phyloP scores from a whole-genome alignment of 1,139 yeast genomes.

The Yamadazyma triangularis region DNA sequence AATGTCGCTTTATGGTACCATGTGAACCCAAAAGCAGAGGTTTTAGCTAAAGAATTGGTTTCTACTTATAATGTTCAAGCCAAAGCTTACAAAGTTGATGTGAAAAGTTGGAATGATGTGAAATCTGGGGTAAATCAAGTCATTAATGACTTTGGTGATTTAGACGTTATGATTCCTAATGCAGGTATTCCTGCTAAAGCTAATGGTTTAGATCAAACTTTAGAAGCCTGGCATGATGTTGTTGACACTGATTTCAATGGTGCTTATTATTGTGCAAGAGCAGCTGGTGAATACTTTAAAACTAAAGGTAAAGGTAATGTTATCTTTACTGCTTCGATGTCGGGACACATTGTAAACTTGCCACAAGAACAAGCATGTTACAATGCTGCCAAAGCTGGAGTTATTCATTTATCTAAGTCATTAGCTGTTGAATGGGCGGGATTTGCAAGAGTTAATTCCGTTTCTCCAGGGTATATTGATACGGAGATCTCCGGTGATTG shows the following conservation, averaged over 20 bases:
- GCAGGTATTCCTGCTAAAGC: conserved; percentile 17
- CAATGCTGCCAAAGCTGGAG: conserved; percentile 56
- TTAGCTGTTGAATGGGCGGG: conserved; percentile 53
- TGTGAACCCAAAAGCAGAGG: conserved; percentile 55
- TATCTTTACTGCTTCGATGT: conserved; percentile 60
- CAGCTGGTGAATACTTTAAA: conserved; percentile 46
- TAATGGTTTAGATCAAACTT: conserved; percentile 31
- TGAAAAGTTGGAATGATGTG: conserved; percentile 58
- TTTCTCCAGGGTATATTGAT: conserved; percentile 53
- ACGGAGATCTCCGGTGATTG: conserved; percentile 51
- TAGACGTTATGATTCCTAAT: conserved; percentile 18
- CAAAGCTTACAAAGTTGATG: conserved; percentile 64
- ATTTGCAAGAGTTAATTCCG: conserved; percentile 51
- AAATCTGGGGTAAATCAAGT: conserved; percentile 20
- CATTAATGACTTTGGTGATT: conserved; percentile 12
- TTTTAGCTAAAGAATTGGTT: conserved; percentile 49
- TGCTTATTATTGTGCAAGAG: conserved; percentile 55
- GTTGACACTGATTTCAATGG: conserved; percentile 64
- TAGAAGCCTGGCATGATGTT: conserved; percentile 40
- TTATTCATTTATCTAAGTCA: conserved; percentile 46
- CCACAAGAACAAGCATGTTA: conserved; percentile 55
- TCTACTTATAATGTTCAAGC: conserved; percentile 56
- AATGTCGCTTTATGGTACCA: conserved; percentile 27
- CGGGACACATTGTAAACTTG: conserved; percentile 50
- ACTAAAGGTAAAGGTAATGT: conserved; percentile 48